These are phyloP conservation scores for Penicillium silybi DNA, from an alignment of 495 filamentous ascomycete species.

Conservation along the genomic window DNA sequence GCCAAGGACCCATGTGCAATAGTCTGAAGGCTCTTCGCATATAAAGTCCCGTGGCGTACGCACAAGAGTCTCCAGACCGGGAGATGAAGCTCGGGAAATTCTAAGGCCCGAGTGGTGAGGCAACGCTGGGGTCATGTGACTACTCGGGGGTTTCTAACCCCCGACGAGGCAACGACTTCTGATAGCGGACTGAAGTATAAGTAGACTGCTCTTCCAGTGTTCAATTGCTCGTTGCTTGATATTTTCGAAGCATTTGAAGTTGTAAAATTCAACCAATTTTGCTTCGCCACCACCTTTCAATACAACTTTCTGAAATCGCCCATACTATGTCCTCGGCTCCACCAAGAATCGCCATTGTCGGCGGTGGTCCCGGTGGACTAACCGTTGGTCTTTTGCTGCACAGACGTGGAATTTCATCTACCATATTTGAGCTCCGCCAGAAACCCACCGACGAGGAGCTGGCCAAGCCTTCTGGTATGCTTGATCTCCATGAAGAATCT, in stretches of 20 bases:
- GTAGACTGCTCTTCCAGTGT: neutral
- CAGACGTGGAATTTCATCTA: slow-evolving; percentile 37
- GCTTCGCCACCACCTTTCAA: neutral
- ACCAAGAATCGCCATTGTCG: slow-evolving; percentile 51
- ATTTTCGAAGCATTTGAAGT: neutral
- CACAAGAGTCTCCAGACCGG: neutral
- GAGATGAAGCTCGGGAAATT: neutral
- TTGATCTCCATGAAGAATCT: slow-evolving; percentile 51
- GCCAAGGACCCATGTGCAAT: neutral
- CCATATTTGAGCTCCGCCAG: slow-evolving; percentile 52
- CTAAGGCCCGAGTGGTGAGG: neutral
- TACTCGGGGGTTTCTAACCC: neutral
- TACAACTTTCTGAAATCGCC: neutral
- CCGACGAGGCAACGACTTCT: neutral
- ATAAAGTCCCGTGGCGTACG: neutral
- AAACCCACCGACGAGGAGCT: slow-evolving; percentile 19
- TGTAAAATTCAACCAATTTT: neutral
- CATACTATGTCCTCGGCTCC: slow-evolving; percentile 1
- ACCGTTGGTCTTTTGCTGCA: slow-evolving; percentile 55
- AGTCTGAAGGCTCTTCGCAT: neutral
- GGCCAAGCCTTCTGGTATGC: slow-evolving; percentile 47
- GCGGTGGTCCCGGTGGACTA: slow-evolving; percentile 55
- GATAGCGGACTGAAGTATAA: neutral
- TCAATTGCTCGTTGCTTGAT: neutral
- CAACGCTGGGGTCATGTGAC: neutral